These are phyloP conservation scores for Chrysopogon serrulatus DNA, from an alignment of 176 grass and related monocot genomes.

Conservation along the genomic window DNA sequence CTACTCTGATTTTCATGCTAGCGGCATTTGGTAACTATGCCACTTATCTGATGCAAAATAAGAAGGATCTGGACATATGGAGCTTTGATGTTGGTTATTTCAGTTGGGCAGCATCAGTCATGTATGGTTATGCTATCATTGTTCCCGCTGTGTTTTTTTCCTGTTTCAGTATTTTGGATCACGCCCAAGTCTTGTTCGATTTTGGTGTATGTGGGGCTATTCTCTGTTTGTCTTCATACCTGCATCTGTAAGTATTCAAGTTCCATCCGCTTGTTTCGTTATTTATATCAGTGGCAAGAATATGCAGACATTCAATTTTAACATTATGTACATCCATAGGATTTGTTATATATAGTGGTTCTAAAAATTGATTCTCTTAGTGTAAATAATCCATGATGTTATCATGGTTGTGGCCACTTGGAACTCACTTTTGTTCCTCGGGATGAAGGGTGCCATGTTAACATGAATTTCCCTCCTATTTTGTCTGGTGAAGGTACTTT, in stretches of 20 bases:
- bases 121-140: slow-evolving; percentile 78
- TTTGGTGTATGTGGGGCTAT: slow-evolving; percentile 99
- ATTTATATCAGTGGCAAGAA: slow-evolving; percentile 19
- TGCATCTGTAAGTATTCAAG: slow-evolving; percentile 63
- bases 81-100: slow-evolving; percentile 91
- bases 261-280: not conserved
- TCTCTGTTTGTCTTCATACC: slow-evolving; percentile 93
- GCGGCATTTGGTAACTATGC: slow-evolving; percentile 79
- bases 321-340: not conserved
- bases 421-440: not conserved
- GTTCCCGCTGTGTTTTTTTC: slow-evolving; percentile 87
- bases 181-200: slow-evolving; percentile 57
- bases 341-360: slow-evolving; percentile 12
- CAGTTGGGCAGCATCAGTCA: slow-evolving; percentile 85
- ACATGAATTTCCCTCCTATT: slow-evolving; percentile 6
- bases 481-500: slow-evolving; percentile 58
- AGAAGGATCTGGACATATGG: slow-evolving; percentile 59
- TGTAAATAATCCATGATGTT: not conserved
- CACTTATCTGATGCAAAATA: slow-evolving; percentile 75
- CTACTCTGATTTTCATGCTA: slow-evolving; percentile 87
- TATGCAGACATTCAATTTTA: not conserved
- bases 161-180: slow-evolving; percentile 90
- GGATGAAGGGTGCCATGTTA: not conserved
- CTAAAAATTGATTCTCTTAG: not conserved
- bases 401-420: not conserved